Conservation (phyloP, 106 monocot genomes). For the Narthecium ossifragum region DNA sequence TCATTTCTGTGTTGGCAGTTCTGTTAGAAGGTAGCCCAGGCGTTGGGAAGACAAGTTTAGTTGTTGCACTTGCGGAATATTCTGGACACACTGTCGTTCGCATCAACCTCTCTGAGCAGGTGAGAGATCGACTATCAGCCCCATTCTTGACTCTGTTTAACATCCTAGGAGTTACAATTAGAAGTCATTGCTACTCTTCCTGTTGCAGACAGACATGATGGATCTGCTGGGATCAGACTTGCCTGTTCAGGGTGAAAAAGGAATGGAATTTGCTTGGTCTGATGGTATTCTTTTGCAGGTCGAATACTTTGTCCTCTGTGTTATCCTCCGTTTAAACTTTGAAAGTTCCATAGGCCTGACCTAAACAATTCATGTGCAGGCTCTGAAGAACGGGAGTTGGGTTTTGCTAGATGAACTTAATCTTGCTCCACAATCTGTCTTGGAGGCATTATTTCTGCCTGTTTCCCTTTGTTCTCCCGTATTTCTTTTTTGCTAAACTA, state of each 20-base stretch:
- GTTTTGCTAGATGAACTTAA: constrained; percentile 98
- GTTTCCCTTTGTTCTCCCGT: constrained; percentile 1
- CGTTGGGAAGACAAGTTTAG: constrained; percentile 94
- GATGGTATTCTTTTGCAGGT: constrained; percentile 98
- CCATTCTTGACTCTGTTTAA: not conserved
- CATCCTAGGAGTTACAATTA: not conserved
- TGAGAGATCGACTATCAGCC: constrained; percentile 13
- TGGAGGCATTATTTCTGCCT: constrained; percentile 44
- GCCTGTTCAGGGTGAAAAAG: constrained; percentile 53
- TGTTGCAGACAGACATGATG: constrained; percentile 92
- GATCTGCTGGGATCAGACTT: constrained; percentile 93
- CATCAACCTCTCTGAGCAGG: constrained; percentile 98
- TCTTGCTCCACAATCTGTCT: constrained; percentile 96
- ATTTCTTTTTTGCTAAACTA: not conserved
- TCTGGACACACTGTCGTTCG: constrained; percentile 89
- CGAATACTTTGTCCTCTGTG: not conserved
- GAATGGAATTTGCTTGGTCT: constrained; percentile 92
- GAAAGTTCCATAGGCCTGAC: too few species aligned
- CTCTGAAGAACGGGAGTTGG: constrained; percentile 86
- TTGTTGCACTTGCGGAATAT: constrained; percentile 79
- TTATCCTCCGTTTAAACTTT: too few species aligned
- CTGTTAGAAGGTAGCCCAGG: constrained; percentile 98
- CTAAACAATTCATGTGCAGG: constrained; percentile 55
- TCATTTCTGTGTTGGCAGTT: constrained; percentile 30
- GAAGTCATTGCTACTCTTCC: not conserved